Percentiles rank a stretch among this genome's conserved stretches.
Conservation (phyloP, 192 early-diverging fungal species). For the Backusella westeae region DNA sequence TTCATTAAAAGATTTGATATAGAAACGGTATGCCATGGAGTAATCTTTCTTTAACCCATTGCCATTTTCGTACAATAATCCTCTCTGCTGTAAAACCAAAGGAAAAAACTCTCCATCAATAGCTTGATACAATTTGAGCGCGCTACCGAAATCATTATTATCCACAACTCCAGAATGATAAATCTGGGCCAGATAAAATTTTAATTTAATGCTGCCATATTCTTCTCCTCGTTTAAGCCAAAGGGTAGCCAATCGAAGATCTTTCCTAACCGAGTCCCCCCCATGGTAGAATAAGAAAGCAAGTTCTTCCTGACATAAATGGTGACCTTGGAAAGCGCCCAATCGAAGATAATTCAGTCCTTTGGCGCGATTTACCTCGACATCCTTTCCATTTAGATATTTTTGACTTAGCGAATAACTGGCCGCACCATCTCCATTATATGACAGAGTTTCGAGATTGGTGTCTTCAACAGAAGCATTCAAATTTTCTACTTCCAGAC, state of each 20-base stretch:
- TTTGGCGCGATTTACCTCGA: not conserved
- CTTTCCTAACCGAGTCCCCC: not conserved
- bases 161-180: not conserved
- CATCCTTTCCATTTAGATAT: accelerated
- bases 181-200: not conserved
- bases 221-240: not conserved
- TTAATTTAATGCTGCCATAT: not conserved
- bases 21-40: not conserved
- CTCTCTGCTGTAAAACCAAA: not conserved
- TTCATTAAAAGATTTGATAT: not conserved
- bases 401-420: not conserved
- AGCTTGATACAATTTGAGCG: not conserved
- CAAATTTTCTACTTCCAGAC: not conserved
- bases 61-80: not conserved
- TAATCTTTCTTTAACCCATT: not conserved
- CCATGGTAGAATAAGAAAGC: not conserved
- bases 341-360: not conserved
- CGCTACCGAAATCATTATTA: not conserved
- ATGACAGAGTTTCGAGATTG: accelerated
- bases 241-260: not conserved
- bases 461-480: not conserved
- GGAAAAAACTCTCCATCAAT: not conserved
- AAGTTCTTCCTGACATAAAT: not conserved
- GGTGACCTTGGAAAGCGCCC: not conserved
- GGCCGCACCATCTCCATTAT: not conserved